phyloP scores from a whole-genome alignment of 164 flowering plant species.

The Liriodendron chinense region DNA sequence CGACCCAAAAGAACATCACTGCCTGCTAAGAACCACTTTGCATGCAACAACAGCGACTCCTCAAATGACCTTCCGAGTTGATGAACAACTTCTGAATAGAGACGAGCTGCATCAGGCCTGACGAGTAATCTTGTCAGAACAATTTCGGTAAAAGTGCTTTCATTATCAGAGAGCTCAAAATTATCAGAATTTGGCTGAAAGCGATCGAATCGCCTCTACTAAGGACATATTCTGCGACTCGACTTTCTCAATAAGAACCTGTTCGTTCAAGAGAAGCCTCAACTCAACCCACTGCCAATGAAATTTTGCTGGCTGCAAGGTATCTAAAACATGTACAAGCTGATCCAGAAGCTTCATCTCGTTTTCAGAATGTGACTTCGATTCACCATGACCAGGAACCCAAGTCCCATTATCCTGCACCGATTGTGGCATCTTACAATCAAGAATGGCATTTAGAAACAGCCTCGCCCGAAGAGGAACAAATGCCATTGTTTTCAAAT shows the following conservation, averaged over 20 bases:
- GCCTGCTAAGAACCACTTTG: conserved; percentile 91
- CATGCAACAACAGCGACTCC: conserved; percentile 75
- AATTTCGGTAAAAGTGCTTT: conserved; percentile 66
- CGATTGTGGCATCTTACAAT: conserved; percentile 63
- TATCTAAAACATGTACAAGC: conserved; percentile 79
- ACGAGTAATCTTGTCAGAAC: conserved; percentile 88
- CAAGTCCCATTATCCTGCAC: conserved; percentile 49
- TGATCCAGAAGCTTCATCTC: conserved; percentile 68
- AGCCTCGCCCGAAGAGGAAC: conserved; percentile 94
- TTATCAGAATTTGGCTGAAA: conserved; percentile 63
- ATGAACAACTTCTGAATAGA: conserved; percentile 86
- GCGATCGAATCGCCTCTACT: conserved; percentile 66
- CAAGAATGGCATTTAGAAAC: conserved; percentile 77
- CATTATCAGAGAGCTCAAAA: conserved; percentile 66
- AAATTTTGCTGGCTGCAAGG: conserved; percentile 90
- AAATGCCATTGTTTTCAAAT: conserved; percentile 54
- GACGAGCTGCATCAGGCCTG: conserved; percentile 94
- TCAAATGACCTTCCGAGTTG: conserved; percentile 82
- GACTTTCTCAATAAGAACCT: conserved; percentile 71
- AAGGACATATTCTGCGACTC: conserved; percentile 54
- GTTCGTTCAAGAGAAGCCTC: conserved; percentile 91
- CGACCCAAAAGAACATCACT: conserved; percentile 83
- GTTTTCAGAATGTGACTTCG: conserved; percentile 42
- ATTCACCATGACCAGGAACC: conserved; percentile 46
- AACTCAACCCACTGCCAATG: conserved; percentile 99